phyloP scores from a whole-genome alignment of 306 rosid genomes.

The Cercis canadensis region DNA sequence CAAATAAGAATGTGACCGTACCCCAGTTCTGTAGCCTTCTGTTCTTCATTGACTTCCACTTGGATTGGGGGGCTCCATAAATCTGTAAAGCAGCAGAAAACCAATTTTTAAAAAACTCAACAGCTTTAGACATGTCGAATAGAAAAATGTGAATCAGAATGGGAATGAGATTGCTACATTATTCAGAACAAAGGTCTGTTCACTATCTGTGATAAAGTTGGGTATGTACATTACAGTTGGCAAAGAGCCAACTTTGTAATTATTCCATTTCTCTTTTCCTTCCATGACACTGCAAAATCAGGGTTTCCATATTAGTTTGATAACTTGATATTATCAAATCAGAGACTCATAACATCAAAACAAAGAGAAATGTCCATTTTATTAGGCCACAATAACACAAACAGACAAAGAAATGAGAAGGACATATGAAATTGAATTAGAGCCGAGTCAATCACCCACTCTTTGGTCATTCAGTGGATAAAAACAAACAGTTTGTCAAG shows the following conservation, averaged over 20 bases:
- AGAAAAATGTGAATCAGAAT: conserved; percentile 4
- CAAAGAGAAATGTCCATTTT: background rate
- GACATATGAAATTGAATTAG: too few relatives aligned
- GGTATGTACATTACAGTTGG: conserved; percentile 74
- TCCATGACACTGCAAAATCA: conserved; percentile 55
- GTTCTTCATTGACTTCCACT: conserved; percentile 84
- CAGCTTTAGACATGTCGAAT: background rate
- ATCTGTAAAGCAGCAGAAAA: conserved; percentile 52
- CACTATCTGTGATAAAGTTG: conserved; percentile 56
- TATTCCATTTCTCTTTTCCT: conserved; percentile 36
- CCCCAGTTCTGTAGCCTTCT: conserved; percentile 98
- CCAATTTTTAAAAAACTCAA: background rate
- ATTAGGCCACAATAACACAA: background rate
- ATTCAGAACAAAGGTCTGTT: conserved; percentile 61
- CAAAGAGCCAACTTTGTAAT: conserved; percentile 66
- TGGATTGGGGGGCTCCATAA: conserved; percentile 66
- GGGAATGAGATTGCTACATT: conserved; percentile 46
- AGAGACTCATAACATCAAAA: background rate
- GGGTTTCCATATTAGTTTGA: conserved; percentile 15
- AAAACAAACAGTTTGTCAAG: background rate
- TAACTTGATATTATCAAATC: background rate
- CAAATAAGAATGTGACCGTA: conserved; percentile 33
- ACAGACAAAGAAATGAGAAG: background rate
- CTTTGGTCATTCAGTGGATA: background rate
- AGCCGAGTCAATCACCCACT: background rate